Evolutionary conservation across 768 basidiomycete genomes (phyloP), one percentile per base, ranked within the genome.

Genomic region (Collybia nuda): DNA sequence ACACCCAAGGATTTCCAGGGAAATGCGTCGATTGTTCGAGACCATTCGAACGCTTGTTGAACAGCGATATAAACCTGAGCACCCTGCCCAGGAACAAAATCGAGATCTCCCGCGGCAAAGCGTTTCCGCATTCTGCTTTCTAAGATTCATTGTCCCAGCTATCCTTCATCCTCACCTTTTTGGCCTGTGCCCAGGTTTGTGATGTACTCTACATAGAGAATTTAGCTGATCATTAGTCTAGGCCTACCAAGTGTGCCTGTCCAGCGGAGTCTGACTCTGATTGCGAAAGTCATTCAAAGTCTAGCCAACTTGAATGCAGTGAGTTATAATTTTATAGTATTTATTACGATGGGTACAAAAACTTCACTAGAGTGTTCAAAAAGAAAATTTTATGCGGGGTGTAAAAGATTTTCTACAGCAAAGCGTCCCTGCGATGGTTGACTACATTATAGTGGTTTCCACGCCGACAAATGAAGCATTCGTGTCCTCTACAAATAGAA

Each of bases 261-360:
- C 8, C 85, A 90, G 61, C 82, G 92, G 29, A 93, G 86, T 63
- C 75, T 95, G 44, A 94, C 88, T 0, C 64, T 91, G 56, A 84
- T 95, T 47, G 92, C 91, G 6, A 93, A 92, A 67, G 88, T 88
- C n/a, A 79, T 95, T 17, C 90, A 93, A 67, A 93, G 88, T 56
- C 72, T 94, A 36, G 93, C 93, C 5, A 95, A 95, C 65, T 71
- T 94, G 48, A 92, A 90, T 56, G 66, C 79, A 6, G 89, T 87
- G 63, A 57, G 85, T 69, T 5, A 14, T 19, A 19, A 29, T 23
- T 51, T 43, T 23, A 32, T 29, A 3, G 46, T 35, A 29, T 35
- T 21, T 6, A 29, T 32, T 44, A 5, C 26, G 21, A 28, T 48
- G 2, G 29, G 32, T 24, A 44, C 32, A 32, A 37, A 32, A 26